Conservation (phyloP, 805 yeast species). For the Huiozyma sinensis region DNA sequence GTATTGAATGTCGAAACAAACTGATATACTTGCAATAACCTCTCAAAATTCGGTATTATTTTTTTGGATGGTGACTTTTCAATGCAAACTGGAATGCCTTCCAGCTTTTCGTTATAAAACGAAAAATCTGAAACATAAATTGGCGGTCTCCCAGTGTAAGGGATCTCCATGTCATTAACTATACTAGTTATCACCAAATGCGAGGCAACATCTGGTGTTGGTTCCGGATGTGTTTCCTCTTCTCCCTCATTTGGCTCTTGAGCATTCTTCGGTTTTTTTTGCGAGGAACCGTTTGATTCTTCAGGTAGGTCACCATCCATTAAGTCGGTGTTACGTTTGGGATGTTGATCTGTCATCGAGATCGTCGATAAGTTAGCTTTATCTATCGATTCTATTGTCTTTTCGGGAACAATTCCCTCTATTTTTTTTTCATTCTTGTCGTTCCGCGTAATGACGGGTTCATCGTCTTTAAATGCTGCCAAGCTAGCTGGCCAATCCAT, state of each 20-base stretch:
- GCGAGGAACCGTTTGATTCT: not conserved
- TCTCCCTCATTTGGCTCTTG: not conserved
- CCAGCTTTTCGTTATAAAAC: constrained; percentile 17
- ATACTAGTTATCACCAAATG: constrained; percentile 13
- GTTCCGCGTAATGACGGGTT: constrained; percentile 4
- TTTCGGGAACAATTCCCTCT: not conserved
- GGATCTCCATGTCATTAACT: constrained; percentile 19
- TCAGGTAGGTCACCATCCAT: not conserved
- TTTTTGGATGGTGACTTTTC: not conserved
- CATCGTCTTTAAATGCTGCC: constrained; percentile 24
- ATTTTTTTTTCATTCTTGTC: not conserved
- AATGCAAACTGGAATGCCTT: constrained; percentile 8
- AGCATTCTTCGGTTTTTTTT: not conserved
- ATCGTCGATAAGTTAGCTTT: not conserved
- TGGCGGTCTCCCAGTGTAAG: constrained; percentile 17
- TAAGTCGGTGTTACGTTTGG: not conserved
- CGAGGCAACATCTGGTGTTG: constrained; percentile 1
- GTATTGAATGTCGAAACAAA: constrained; percentile 23
- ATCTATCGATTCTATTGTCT: not conserved
- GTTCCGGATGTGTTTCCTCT: not conserved
- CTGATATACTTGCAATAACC: constrained; percentile 21
- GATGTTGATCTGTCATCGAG: not conserved
- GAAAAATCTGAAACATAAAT: constrained; percentile 9
- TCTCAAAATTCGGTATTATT: constrained; percentile 13
- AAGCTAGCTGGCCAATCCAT: constrained; percentile 28